These are phyloP conservation scores for Lactifluus volemus DNA, from an alignment of 768 basidiomycete species.

Conservation along the genomic window DNA sequence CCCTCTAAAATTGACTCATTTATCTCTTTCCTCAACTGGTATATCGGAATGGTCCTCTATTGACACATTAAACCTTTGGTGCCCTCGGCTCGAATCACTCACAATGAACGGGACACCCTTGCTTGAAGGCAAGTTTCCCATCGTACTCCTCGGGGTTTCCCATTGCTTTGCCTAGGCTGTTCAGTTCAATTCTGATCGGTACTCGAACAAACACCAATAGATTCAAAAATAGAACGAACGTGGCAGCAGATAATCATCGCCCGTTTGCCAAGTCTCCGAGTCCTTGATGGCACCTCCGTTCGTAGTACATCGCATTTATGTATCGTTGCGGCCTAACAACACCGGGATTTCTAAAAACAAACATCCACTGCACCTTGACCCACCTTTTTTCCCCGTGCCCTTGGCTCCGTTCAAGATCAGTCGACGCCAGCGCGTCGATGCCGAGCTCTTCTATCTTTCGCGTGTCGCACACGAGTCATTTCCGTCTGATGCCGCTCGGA, in stretches of 20 bases:
- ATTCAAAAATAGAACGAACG: constrained; percentile 30
- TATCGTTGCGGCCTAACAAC: background rate
- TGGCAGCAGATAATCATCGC: constrained; percentile 58
- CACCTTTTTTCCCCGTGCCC: background rate
- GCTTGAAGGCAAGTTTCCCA: constrained; percentile 37
- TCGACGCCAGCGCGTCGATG: constrained; percentile 61
- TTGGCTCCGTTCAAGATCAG: constrained; percentile 43
- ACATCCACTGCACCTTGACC: background rate
- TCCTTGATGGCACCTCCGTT: constrained; percentile 58
- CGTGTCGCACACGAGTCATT: constrained; percentile 43
- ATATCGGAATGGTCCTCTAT: constrained; percentile 53
- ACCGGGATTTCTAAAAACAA: background rate
- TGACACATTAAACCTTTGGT: constrained; percentile 60
- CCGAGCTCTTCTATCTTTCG: constrained; percentile 77
- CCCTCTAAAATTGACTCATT: constrained; percentile 38
- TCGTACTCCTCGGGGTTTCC: background rate
- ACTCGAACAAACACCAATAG: constrained; percentile 24
- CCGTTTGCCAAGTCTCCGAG: constrained; percentile 50
- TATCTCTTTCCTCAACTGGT: constrained; percentile 56
- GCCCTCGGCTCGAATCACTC: constrained; percentile 55
- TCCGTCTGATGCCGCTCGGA: constrained; percentile 35
- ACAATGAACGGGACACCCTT: constrained; percentile 58
- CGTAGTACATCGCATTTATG: constrained; percentile 24
- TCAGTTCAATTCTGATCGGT: background rate
- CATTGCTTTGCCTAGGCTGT: background rate